Percentiles rank a stretch among this genome's conserved stretches.
Conservation (phyloP, 306 rosid species). For the Mucuna pruriens region DNA sequence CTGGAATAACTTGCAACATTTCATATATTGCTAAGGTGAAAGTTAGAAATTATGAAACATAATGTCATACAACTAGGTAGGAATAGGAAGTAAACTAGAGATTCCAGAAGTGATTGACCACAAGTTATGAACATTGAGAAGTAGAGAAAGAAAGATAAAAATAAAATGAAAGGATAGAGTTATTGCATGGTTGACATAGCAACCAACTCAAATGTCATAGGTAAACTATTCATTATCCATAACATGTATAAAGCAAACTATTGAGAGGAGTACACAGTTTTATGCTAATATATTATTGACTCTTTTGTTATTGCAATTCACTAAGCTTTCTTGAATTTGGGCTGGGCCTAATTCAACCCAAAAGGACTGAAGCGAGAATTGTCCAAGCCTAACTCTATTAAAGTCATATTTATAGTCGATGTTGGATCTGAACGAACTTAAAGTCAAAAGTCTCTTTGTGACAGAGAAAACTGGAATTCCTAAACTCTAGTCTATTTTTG, state of each 20-base stretch:
- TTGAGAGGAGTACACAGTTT: not conserved
- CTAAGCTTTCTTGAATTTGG: not conserved
- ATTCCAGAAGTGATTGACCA: not conserved
- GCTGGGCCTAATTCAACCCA: not conserved
- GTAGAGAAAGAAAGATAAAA: not conserved
- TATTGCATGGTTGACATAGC: not conserved
- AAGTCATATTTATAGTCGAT: not conserved
- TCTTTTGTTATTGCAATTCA: conserved; percentile 20
- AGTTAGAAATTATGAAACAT: not conserved
- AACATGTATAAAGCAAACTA: not conserved
- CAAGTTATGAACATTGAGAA: not conserved
- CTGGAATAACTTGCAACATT: not conserved
- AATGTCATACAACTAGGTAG: not conserved
- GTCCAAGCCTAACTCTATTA: not conserved
- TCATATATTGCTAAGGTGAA: conserved; percentile 9
- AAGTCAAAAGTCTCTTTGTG: not conserved
- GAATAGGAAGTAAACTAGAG: not conserved
- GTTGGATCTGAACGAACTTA: not conserved
- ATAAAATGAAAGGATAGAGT: not conserved
- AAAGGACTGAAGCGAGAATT: not conserved
- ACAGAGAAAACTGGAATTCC: conserved; percentile 9
- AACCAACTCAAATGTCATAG: not conserved
- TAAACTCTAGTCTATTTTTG: conserved; percentile 19
- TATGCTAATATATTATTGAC: conserved; percentile 2
- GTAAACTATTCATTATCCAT: not conserved